Base-by-base conservation (phyloP, 108 stramenopile genomes). In the Cyclotella kingstonii region DNA sequence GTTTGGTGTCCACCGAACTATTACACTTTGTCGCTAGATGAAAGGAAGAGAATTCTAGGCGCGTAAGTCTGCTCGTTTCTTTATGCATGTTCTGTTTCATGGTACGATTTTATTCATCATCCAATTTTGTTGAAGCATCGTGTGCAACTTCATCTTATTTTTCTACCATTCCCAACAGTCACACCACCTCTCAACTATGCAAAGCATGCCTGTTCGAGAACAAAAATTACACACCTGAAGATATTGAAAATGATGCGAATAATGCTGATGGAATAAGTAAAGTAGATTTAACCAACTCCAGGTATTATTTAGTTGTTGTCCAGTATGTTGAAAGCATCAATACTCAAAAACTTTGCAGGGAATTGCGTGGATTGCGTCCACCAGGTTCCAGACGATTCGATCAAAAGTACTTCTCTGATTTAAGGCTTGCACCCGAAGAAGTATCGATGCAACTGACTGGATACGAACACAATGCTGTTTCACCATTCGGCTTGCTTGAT, bases 181-280 rank as follows among this genome's bases (percentile, higher is more conserved):
- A 76, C 3, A 55, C 76, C 14, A 80, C 75, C 2, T 45, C 63
- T 29, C 71, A 81, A 30, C 59, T 93, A 22, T 90, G 89, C 70
- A 94, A 94, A 59, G 73, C 82, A 8, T 70, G 90, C 34, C 52
- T 94, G 38, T 61, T 94, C 77, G 93, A 94, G 70, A 94, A 90
- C 56, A 83, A 85, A 60, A 84, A 85, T 25, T 74, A 57, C 21
- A 38, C 41, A 29, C 41, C 47, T n/a, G 49, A 47, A 22, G 49
- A 21, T 55, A 59, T 33, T 15, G 51, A 22, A 41, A 49, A 34
- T 31, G 54, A 36, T 53, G 18, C 31, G 4, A 19, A 29, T 43
- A 5, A 21, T 58, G 22, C 3, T 21, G 46, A 21, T 25, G 22
- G 4, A 2, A 38, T 10, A 10, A 38, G 10, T n/a, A 36, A 17